Base-by-base conservation (phyloP, 257 asterid genomes). In the Penstemon newberryi region DNA sequence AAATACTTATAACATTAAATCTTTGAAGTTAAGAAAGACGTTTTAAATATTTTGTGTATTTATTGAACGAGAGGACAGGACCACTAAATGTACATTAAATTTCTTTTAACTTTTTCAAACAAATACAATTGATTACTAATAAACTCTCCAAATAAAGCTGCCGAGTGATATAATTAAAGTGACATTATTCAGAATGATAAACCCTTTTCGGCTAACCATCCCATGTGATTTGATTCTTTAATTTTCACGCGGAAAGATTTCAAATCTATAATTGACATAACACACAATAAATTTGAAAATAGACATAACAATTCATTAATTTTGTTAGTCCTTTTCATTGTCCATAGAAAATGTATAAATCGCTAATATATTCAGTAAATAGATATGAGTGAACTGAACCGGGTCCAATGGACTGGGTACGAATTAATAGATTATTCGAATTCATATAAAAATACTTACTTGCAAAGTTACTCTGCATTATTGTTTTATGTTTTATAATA, bases 161-260 rank as follows among this genome's bases (percentile, higher is more conserved):
- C 71, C 63, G 10, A 47, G 71, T 70, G 66, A 79, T 76, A 81
- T 76, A 78, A 85, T 81, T 82, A 82, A 80, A 80, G 82, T 60
- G 67, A 53, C 5, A 57, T 60, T 66, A 69, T 63, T 71, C 57
- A 66, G 83, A 71, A 73, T 66, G 69, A 77, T 43, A 75, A 82
- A 37, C 54, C 15, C 75, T 81, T 86, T 79, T 66, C 19, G 72
- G 72, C 83, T 65, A 72, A 77, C 67, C 70, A 69, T 68, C 80
- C 82, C 89, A 83, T 79, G 87, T 76, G 83, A 79, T 65, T 74
- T 70, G 83, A 79, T 86, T 81, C 80, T 86, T 83, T 73, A 79
- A 70, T 83, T 58, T 55, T 77, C 89, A 85, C 83, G 85, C 92
- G 63, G 33, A 61, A 63, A 58, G 61, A 76, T 70, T 68, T 60